Base-by-base conservation (phyloP, 768 basidiomycete genomes). In the Serendipita vermifera region DNA sequence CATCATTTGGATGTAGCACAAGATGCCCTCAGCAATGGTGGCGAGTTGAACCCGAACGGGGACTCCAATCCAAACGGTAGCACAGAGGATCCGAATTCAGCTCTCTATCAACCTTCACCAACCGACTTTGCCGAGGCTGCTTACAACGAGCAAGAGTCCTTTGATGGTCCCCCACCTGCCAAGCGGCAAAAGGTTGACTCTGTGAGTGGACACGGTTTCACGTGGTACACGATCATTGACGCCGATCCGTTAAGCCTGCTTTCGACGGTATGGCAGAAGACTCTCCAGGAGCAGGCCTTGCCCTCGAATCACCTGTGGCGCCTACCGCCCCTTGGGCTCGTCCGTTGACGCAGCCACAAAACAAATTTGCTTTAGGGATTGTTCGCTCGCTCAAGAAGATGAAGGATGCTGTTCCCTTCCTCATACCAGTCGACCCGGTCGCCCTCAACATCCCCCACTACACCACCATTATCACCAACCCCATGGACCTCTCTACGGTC, bases 401-500 rank as follows among this genome's bases (percentile, higher is more conserved):
- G 65, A 89, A 88, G 67, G 89, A 94, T 55, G 80, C 89, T 0
- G 64, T 67, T 1, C 82, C 91, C 1, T 99, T 99, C 71, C 69
- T 85, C 54, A 75, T 74, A 51, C 92, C 96, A 17, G 96, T 99
- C 57, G 96, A 99, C 67, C 77, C 83, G 20, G 77, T 92, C 61
- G 84, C 80, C 22, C 65, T 73, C 55, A 67, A 65, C 59, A 72
- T 76, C 59, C 94, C 91, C 6, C 90, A 94, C 67, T 99, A 99
- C 64, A 79, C 79, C 33, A 75, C 75, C 40, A 81, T 98, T 65
- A 80, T 99, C 70, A 87, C 83, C 65, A 79, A 76, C 26, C 96
- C 96, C 0, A 97, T 97, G 89, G 96, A 98, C 67, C 77, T 99
- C 41, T 77, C 81, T 2, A 96, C 94, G 39, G 80, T 97, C 58